phyloP scores from a whole-genome alignment of 306 rosid genomes.

The Trichosanthes truncata region DNA sequence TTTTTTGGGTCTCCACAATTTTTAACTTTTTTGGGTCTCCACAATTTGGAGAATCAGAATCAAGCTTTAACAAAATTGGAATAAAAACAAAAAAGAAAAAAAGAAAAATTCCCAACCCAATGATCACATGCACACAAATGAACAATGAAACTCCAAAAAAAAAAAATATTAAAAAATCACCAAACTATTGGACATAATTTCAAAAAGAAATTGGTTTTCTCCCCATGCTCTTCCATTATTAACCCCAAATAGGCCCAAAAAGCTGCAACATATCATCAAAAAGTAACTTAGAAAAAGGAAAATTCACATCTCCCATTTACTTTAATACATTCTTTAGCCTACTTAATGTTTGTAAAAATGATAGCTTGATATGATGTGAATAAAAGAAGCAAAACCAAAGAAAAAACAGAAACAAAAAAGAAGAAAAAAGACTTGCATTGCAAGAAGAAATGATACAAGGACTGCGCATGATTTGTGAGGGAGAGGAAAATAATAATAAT shows the following conservation, averaged over 20 bases:
- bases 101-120: neutral
- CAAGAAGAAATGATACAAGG: conserved; percentile 2
- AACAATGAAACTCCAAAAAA: neutral
- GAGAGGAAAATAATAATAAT: neutral
- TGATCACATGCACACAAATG: neutral
- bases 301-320: neutral
- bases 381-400: neutral
- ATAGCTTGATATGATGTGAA: neutral
- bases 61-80: neutral
- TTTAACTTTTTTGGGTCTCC: too few species aligned
- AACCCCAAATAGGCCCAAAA: neutral
- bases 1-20: too few species aligned
- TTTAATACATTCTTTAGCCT: neutral
- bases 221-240: neutral
- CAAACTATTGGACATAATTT: neutral
- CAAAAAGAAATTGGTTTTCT: neutral
- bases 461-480: neutral
- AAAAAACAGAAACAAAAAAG: too few species aligned
- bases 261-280: neutral
- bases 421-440: neutral
- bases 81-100: neutral
- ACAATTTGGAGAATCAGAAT: neutral
- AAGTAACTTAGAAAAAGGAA: neutral
- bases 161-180: neutral
- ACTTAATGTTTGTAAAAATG: neutral